phyloP scores from a whole-genome alignment of 306 rosid genomes.

The Lathyrus oleraceus region DNA sequence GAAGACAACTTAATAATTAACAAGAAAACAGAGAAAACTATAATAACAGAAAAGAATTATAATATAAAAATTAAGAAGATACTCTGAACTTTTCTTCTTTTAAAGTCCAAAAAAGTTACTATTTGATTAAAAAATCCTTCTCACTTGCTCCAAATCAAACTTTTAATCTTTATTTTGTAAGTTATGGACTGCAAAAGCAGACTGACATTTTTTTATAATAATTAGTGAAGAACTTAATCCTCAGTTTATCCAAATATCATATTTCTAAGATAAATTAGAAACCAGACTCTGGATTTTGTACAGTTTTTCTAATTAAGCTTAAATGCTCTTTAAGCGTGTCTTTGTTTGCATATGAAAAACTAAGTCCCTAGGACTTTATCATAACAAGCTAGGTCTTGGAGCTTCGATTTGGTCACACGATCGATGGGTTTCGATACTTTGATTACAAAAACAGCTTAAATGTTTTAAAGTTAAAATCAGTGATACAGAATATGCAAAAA shows the following conservation, averaged over 20 bases:
- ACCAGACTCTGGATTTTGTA: conserved; percentile 7
- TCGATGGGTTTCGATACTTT: not conserved
- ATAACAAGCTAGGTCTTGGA: not conserved
- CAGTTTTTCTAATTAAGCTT: conserved; percentile 22
- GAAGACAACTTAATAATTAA: conserved; percentile 15
- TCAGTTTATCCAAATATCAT: conserved; percentile 1
- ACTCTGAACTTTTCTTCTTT: not conserved
- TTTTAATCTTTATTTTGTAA: conserved; percentile 11
- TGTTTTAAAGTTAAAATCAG: not conserved
- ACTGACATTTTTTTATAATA: conserved; percentile 17
- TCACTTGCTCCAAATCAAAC: not conserved
- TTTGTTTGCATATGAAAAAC: not conserved
- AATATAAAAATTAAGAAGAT: conserved; percentile 18
- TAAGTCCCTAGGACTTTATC: not conserved
- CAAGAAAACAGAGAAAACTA: not conserved
- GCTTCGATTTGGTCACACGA: not conserved
- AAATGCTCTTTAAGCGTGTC: not conserved
- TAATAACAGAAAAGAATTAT: conserved; percentile 11
- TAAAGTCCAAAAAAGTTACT: conserved; percentile 1
- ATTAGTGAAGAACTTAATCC: conserved; percentile 20
- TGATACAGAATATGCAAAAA: conserved; percentile 17
- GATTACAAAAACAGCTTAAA: not conserved
- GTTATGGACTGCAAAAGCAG: not conserved
- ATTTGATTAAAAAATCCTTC: not conserved
- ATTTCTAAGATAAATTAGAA: conserved; percentile 19